Evolutionary conservation across 768 basidiomycete genomes (phyloP).

Genomic region (Tylopilus subfusipes): DNA sequence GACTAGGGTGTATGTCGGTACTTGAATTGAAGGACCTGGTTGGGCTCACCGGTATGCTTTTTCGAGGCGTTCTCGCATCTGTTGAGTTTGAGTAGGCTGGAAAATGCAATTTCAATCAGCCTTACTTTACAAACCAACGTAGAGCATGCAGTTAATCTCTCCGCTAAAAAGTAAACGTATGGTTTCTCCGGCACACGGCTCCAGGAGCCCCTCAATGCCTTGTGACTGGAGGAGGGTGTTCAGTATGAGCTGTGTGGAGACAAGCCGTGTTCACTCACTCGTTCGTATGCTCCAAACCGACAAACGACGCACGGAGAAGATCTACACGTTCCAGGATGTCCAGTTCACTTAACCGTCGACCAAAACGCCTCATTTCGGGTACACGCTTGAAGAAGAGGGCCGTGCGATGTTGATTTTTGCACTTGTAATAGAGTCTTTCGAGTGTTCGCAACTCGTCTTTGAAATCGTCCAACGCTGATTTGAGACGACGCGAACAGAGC

Average conservation of each 20-base stretch:
- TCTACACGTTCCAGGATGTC: constrained; percentile 22
- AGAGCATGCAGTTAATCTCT: constrained; percentile 35
- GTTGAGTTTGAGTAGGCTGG: constrained; percentile 4
- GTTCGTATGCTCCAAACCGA: constrained; percentile 24
- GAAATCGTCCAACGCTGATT: constrained; percentile 34
- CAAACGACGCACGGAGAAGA: constrained; percentile 26
- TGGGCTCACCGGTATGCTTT: constrained; percentile 52
- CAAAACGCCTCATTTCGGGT: constrained; percentile 53
- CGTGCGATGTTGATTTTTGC: constrained; percentile 60
- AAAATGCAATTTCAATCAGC: not conserved
- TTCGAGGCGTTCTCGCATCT: constrained; percentile 47
- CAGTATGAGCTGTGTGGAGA: not conserved
- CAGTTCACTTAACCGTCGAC: constrained; percentile 18
- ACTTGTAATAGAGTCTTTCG: constrained; percentile 71
- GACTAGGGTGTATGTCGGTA: constrained; percentile 36
- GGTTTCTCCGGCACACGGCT: constrained; percentile 48
- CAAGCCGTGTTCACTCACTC: constrained; percentile 17
- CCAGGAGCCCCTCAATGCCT: constrained; percentile 60
- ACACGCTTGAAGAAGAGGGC: constrained; percentile 63
- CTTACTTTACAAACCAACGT: constrained; percentile 48
- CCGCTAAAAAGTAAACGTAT: constrained; percentile 33
- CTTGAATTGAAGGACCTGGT: not conserved
- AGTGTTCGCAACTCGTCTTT: constrained; percentile 45
- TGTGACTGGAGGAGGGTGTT: constrained; percentile 38
- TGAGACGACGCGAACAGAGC: constrained; percentile 49